Conservation (phyloP, 2,329 filamentous ascomycete species). For the Colletotrichum sp. region DNA sequence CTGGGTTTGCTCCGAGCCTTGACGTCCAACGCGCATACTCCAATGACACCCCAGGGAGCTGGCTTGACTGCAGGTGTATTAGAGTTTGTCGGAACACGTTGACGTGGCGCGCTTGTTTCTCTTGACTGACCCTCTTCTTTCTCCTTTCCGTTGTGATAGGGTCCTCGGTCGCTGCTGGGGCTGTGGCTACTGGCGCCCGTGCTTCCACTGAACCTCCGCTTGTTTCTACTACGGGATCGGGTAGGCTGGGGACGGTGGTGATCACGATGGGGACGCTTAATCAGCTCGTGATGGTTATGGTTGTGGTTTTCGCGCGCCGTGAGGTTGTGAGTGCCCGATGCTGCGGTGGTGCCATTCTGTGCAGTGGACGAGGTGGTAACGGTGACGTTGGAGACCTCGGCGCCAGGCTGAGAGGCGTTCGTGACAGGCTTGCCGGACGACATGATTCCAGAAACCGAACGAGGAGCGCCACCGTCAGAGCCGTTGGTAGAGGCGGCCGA, state of each 20-base stretch:
- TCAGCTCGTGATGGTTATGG: constrained; percentile 44
- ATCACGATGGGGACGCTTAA: constrained; percentile 31
- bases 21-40: constrained; percentile 92
- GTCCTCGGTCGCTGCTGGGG: constrained; percentile 71
- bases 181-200: constrained; percentile 83
- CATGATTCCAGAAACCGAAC: constrained; percentile 52
- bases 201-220: constrained; percentile 81
- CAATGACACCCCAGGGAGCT: constrained; percentile 73
- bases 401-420: constrained; percentile 51
- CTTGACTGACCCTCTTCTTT: constrained; percentile 56
- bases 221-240: constrained; percentile 70
- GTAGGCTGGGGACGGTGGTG: constrained; percentile 50
- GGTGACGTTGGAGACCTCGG: constrained; percentile 55
- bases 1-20: constrained; percentile 98
- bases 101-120: constrained; percentile 15
- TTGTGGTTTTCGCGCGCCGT: constrained; percentile 41
- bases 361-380: constrained; percentile 56
- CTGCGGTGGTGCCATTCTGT: constrained; percentile 38
- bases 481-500: constrained; percentile 58
- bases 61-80: constrained; percentile 51
- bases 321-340: constrained; percentile 50
- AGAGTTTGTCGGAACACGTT: constrained; percentile 26
- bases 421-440: constrained; percentile 44
- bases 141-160: constrained; percentile 50
- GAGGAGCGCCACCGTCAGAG: constrained; percentile 51